Base-by-base conservation (phyloP, 176 grass and related monocot genomes). In the Eragrostis nindensis region DNA sequence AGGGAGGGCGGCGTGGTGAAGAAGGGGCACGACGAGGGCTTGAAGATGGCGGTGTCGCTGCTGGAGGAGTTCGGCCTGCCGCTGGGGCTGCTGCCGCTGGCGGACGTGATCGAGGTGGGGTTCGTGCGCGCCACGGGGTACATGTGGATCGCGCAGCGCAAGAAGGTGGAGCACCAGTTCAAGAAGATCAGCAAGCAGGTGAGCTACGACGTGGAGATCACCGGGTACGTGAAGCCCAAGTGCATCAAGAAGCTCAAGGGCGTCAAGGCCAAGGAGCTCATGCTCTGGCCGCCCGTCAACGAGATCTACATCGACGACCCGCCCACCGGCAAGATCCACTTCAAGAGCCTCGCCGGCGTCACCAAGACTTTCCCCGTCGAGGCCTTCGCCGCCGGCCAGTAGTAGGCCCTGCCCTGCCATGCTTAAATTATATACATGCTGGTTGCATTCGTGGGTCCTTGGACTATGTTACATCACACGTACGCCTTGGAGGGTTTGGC, bases 21-120 rank as follows among this genome's bases (percentile, higher is more conserved):
- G 80, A 87, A 63, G 44, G 92, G 92, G 5, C 83, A 89, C 75
- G 92, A 92, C 6, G 89, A 91, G 53, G 72, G 81, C 41, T 12
- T 94, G 62, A 85, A 85, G 74, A 21, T 80, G 62, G 83, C 86
- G 11, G 4, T 54, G 48, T 47, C 84, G 13, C 76, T 94, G 55
- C 90, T 98, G 27, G 92, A 94, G 80, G 92, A 94, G 85, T 87
- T 87, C 77, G 86, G 83, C 1, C 94, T 97, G n/a, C 94, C 94
- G 18, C 75, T 83, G 21, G 95, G 95, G 18, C 78, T 98, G 48
- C 95, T 98, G 27, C 95, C 83, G 12, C 80, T 98, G 8, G 83
- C 59, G 8, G 71, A 93, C n/a, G 90, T 93, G 13, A 40, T 82
- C 7, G 95, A 98, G 87, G 77, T 84, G 3, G 95, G 95, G 16